Percentiles rank a stretch among this genome's conserved stretches.
These are phyloP conservation scores for Sclerotinia minor DNA, from an alignment of 2,329 filamentous ascomycete genomes.

Conservation along the genomic window DNA sequence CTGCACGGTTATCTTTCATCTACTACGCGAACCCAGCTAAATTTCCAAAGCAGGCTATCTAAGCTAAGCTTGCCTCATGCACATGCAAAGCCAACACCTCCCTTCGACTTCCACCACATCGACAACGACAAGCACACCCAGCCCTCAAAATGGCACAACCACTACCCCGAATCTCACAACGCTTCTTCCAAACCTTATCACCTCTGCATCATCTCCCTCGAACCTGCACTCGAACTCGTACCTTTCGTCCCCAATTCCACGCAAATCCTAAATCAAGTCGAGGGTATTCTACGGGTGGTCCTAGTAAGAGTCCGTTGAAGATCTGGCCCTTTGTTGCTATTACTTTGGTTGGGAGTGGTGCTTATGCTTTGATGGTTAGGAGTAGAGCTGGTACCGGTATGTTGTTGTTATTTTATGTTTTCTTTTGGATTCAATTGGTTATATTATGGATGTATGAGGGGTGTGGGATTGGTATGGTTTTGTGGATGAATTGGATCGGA, in stretches of 20 bases:
- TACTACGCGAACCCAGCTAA: conserved; percentile 4
- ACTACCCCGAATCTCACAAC: conserved; percentile 35
- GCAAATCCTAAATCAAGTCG: conserved; percentile 24
- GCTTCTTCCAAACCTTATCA: conserved; percentile 34
- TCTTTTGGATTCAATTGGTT: not conserved
- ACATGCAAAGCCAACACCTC: conserved; percentile 10
- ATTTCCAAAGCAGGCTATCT: not conserved
- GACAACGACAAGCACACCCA: not conserved
- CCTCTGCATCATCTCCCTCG: conserved; percentile 30
- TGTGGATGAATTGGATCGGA: too few relatives aligned
- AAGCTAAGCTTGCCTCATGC: conserved; percentile 6
- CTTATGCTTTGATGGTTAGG: conserved; percentile 53
- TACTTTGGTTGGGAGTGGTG: conserved; percentile 49
- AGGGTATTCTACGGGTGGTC: conserved; percentile 39
- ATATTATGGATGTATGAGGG: not conserved
- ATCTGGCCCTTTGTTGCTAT: conserved; percentile 46
- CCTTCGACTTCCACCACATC: not conserved
- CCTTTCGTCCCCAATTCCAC: conserved; percentile 29
- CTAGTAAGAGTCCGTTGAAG: conserved; percentile 42
- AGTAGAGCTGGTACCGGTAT: conserved; percentile 44
- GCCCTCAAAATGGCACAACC: conserved; percentile 34
- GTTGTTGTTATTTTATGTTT: not conserved
- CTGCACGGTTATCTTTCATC: not conserved
- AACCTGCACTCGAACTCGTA: conserved; percentile 30
- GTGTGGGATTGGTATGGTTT: not conserved